Base-by-base conservation (phyloP, 495 filamentous ascomycete genomes). In the Xylaria longipes region DNA sequence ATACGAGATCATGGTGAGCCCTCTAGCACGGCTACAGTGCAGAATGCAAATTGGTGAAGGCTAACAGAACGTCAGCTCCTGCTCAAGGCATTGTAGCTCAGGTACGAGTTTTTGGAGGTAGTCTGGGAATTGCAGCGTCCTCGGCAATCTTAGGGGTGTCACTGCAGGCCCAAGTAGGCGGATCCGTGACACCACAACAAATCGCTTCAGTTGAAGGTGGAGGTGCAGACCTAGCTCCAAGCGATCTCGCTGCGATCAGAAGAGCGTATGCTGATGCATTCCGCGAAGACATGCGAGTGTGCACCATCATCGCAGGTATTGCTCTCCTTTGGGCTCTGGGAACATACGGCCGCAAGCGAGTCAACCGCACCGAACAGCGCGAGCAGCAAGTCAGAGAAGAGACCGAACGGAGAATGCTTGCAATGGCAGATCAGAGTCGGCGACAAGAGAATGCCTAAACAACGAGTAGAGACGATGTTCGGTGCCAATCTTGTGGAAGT, bases 61-160 rank as follows among this genome's bases (percentile, higher is more conserved):
- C 63, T 77, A 50, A 78, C 27, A 27, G 15, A 66, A 31, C 25
- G 4, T 58, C 39, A 86, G 84, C 85, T 25, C 75, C 85, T 7
- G 86, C 85, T 0, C 86, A 88, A 72, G 87, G 85, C 9, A 81
- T 88, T 39, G 69, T 87, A 39, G 82, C 86, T 0, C 84, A 88
- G 56, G 81, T 81, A n/a, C 81, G 85, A 25, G 81, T 88, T 15
- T 77, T 87, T 6, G 87, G 87, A 5, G 87, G 87, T 14, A 85
- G 83, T 58, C 79, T 89, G 35, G 87, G 87, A 15, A 85, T 89
- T 60, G 84, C 86, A 1, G 81, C 80, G 1, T 85, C 84, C 9
- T 84, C 85, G 3, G 82, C 80, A 35, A 84, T 86, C n/a, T 67
- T 85, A 9, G 76, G 79, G 29, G 68, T 78, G 31, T 76, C 75